phyloP scores from a whole-genome alignment of 345 rosid genomes.

The Cardiospermum halicacabum region DNA sequence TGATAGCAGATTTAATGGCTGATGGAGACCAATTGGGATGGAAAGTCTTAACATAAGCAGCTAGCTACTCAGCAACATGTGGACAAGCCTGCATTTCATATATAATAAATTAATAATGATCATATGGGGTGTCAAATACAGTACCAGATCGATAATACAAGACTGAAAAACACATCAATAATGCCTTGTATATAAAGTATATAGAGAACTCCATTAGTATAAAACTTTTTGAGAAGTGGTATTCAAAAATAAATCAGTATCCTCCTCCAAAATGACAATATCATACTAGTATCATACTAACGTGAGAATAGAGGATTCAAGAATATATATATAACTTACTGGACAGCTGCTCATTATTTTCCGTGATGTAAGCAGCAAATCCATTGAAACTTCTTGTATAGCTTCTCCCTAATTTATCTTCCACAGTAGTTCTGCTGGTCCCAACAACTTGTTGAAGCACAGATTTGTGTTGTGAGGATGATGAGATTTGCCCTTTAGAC shows the following conservation, averaged over 20 bases:
- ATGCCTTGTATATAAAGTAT: too few relatives aligned
- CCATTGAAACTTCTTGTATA: constrained; percentile 47
- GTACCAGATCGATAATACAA: constrained; percentile 27
- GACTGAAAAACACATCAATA: too few relatives aligned
- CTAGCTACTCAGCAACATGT: too few relatives aligned
- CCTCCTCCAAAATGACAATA: too few relatives aligned
- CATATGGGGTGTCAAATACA: constrained; percentile 12
- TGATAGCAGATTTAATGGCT: constrained; percentile 56
- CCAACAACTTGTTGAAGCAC: constrained; percentile 19
- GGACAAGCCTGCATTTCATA: constrained; percentile 64
- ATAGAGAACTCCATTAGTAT: too few relatives aligned
- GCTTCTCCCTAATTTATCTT: constrained; percentile 25
- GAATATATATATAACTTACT: too few relatives aligned
- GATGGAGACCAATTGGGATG: too few relatives aligned
- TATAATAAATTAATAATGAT: constrained; percentile 23
- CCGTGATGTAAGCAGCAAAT: constrained; percentile 40
- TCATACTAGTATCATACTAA: too few relatives aligned
- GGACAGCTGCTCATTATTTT: constrained; percentile 25
- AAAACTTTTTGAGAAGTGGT: too few relatives aligned
- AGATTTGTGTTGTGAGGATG: constrained; percentile 23
- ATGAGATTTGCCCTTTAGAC: constrained; percentile 6
- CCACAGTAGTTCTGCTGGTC: constrained; percentile 13
- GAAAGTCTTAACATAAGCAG: too few relatives aligned
- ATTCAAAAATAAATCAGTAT: too few relatives aligned
- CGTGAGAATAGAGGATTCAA: too few relatives aligned